Evolutionary conservation across 1,139 yeast species (phyloP), one percentile per base, ranked within the genome.

Genomic region (Pichia sp.): DNA sequence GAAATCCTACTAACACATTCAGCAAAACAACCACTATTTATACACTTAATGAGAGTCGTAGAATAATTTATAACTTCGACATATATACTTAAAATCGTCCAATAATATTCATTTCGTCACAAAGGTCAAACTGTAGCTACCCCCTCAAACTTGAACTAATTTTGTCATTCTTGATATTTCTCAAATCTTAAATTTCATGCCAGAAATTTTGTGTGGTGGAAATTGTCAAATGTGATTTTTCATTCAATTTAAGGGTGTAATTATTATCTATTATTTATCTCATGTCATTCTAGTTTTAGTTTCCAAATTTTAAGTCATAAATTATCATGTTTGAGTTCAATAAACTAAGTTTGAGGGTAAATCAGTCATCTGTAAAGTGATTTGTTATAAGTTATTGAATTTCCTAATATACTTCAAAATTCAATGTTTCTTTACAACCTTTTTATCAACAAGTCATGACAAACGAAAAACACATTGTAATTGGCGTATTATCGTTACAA

Each of bases 401-500:
- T 34, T 9, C 19, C 9, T 34, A 6, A n/a, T 44, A 3, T n/a
- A 14, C 13, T 14, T 5, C 3, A 31, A 31, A 3, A 14, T 13
- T 31, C 34, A 14, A 5, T 14, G 6, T 31, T 14, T 14, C 5
- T 22, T 22, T 3, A 22, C 25, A 3, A 13, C n/a, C 16, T 27
- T 28, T 4, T 42, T 22, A 28, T 38, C 11, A 5, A 3, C 16
- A 5, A 25, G 27, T 14, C 33, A 52, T 45, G 52, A 50, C 49
- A 9, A 13, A 25, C 14, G 30, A 36, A 44, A 46, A 34, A 10
- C n/a, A 55, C 2, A 50, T 68, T 25, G 63, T 62, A 2, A 73
- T 87, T 10, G 95, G 95, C 0, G 91, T 87, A 0, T 69, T 87
- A 52, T 89, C 95, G 0, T 75, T 87, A 30, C 95, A 87, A 64